Percentiles rank a stretch among this genome's conserved stretches.
Evolutionary conservation across 352 stramenopile genomes (phyloP).

Genomic region (Pythium dissimile): DNA sequence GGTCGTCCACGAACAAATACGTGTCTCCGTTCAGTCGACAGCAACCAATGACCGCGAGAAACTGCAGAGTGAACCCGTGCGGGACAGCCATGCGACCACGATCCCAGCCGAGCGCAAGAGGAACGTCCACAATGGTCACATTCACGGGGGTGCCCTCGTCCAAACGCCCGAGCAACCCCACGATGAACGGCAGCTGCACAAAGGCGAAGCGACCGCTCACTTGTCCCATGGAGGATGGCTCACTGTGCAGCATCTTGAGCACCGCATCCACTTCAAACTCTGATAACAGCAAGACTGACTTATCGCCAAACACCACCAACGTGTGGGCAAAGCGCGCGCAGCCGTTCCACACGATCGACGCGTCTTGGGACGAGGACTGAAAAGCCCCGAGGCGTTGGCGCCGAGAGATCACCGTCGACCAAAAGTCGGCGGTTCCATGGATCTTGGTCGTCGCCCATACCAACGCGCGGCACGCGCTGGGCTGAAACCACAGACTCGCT

Average conservation of each 20-base stretch:
- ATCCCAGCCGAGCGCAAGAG: background rate
- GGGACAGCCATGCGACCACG: background rate
- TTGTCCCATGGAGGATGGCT: background rate
- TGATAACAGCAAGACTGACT: slow-evolving; percentile 31
- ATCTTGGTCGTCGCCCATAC: no score
- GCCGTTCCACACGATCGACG: background rate
- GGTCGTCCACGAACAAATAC: slow-evolving; percentile 2
- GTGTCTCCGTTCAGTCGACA: slow-evolving; percentile 6
- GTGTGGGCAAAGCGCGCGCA: slow-evolving; percentile 28
- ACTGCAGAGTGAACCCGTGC: no score
- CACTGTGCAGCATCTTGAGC: slow-evolving; percentile 26
- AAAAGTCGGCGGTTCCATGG: background rate
- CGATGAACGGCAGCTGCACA: background rate
- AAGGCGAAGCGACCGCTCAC: background rate
- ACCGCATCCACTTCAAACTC: slow-evolving; percentile 38
- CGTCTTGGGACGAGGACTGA: background rate
- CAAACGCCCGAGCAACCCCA: background rate
- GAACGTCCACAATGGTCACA: background rate
- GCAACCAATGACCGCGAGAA: background rate
- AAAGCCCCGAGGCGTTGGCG: background rate
- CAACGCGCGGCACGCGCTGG: no score
- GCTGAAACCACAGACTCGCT: background rate
- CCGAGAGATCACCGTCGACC: background rate
- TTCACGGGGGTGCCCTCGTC: background rate
- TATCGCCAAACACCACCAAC: slow-evolving; percentile 38